Base-by-base conservation (phyloP, 225 moss, liverwort and hornwort genomes). In the Antitrichia curtipendula region DNA sequence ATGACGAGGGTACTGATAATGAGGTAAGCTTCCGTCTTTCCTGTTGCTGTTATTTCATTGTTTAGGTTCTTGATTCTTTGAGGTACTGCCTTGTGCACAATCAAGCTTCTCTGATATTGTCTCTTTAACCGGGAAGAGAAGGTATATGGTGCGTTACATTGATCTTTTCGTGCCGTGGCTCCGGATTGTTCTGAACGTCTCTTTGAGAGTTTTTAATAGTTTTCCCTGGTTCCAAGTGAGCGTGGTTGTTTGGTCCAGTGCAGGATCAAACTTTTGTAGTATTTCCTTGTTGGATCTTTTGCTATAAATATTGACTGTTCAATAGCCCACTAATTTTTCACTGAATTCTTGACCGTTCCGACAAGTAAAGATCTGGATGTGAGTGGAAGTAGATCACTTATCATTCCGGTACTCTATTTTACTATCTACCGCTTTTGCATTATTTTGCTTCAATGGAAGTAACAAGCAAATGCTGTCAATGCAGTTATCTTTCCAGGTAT, bases 401-500 rank as follows among this genome's bases (percentile, higher is more conserved):
- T 22, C 64, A 64, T 40, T 20, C 28, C 2, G 17, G 38, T 32
- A 81, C 19, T 56, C 60, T 75, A 17, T 69, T 69, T 29, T 12
- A 43, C 12, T 40, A 31, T 23, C 74, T 52, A 8, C 66, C 32
- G 12, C 16, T 19, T 45, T 32, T 70, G 32, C 13, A 56, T 15
- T 47, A 47, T 13, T 57, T 82, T 79, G 54, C 61, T 68, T 79
- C 22, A 68, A 49, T 47, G 80, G 77, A 68, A 31, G 41, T 74
- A 61, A 91, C 68, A 28, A 66, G 74, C 27, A 75, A 38, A 45
- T 80, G n/a, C 25, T 90, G 83, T 32, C 25, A 71, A 29, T 87
- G 88, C 94, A 93, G 91, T 84, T 90, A 79, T 94, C 91, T 52
- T 94, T 94, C 65, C 93, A 94, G 89, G 93, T 94, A 22, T 94